Evolutionary conservation across 768 basidiomycete genomes (phyloP), one percentile per base, ranked within the genome.

Genomic region (Tephrocybe rancida): DNA sequence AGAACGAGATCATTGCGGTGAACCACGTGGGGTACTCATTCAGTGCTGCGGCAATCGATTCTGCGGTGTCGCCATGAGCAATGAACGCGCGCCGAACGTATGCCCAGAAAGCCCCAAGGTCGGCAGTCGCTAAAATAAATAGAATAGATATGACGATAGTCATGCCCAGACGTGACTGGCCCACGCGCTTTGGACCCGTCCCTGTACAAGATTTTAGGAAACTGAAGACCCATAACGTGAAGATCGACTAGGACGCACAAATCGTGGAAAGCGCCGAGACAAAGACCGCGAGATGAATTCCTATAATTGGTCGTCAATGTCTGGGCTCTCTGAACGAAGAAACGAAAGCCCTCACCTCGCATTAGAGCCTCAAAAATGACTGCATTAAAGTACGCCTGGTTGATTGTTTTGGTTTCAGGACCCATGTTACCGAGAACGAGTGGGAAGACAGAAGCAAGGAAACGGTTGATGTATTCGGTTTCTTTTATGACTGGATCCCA

Each of bases 31-130:
- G 55, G 29, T 60, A 57, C 9, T 47, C 48, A 19, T 50, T 43
- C 3, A 60, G 38, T 11, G 58, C 52, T 3, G 25, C 46, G 9
- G 55, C 48, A 18, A 35, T 54, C 1, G 52, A 41, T 13, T 47
- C 22, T 5, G 48, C 39, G 1, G 48, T 56, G 21, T 50, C 55
- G 5, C 52, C 52, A 30, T 51, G 48, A 25, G 44, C 45, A 13
- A 60, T 60, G 19, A 54, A 60, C 26, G 58, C 55, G 3, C 41
- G 38, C 14, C 52, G 55, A 26, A 60, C 52, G 42, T 56, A 51
- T 9, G 55, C 52, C 58, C 58, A 60, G 32, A 34, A 57, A 22
- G 38, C 26, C 18, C 55, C 58, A 8, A 54, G 30, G 22, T 60
- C 58, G 19, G 55, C 55, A 0, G 48, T 56, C 27, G 55, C 37